Conservation (phyloP, 495 filamentous ascomycete species). For the Clavariopsis aquatica region DNA sequence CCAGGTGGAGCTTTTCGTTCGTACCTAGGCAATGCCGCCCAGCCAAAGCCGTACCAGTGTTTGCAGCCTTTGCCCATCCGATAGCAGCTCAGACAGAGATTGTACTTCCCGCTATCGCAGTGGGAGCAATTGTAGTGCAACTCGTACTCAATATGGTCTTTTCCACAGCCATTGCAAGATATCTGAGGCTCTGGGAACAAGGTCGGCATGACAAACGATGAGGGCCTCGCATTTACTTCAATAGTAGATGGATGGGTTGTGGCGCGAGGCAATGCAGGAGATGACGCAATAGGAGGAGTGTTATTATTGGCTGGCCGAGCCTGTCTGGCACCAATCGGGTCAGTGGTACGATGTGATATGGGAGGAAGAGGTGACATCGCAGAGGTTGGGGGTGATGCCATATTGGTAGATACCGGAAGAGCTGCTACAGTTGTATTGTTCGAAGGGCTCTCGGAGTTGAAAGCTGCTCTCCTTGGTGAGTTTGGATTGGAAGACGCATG, state of each 20-base stretch:
- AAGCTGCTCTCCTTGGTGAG: slow-evolving; percentile 32
- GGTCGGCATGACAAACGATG: slow-evolving; percentile 44
- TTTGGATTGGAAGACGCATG: slow-evolving; percentile 33
- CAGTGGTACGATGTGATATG: slow-evolving; percentile 32
- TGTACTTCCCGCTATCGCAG: slow-evolving; percentile 69
- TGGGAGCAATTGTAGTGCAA: slow-evolving; percentile 74
- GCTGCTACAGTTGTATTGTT: slow-evolving; percentile 14
- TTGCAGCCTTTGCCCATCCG: slow-evolving; percentile 70
- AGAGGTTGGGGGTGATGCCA: neutral
- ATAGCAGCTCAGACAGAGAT: slow-evolving; percentile 79
- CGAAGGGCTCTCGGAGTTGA: slow-evolving; percentile 31
- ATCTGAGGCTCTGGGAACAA: slow-evolving; percentile 70
- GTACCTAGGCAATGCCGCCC: slow-evolving; percentile 62
- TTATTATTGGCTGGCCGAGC: slow-evolving; percentile 19
- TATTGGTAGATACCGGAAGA: slow-evolving; percentile 9
- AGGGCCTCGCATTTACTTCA: slow-evolving; percentile 28
- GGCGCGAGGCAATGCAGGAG: slow-evolving; percentile 21
- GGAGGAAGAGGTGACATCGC: slow-evolving; percentile 13
- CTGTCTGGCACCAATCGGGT: slow-evolving; percentile 26
- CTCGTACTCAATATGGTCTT: slow-evolving; percentile 71
- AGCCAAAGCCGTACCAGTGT: slow-evolving; percentile 76
- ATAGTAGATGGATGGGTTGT: slow-evolving; percentile 22
- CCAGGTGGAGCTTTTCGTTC: slow-evolving; percentile 49
- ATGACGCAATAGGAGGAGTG: slow-evolving; percentile 13
- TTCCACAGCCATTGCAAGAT: slow-evolving; percentile 67